Base-by-base conservation (phyloP, 2,329 filamentous ascomycete species). In the Aspergillus sp. region DNA sequence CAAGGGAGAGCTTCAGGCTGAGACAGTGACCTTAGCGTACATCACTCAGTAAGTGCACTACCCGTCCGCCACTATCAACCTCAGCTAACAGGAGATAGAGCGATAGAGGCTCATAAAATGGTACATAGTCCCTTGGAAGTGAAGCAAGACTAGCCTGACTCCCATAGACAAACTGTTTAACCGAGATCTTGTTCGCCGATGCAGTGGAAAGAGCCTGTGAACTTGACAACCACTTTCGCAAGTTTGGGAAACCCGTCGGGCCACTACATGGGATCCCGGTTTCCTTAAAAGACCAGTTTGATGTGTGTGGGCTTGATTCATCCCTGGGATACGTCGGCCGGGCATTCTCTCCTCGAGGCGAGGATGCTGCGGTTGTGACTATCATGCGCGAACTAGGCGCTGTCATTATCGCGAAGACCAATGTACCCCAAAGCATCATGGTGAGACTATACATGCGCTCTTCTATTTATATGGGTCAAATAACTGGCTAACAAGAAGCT, bases 391-490 rank as follows among this genome's bases (percentile, higher is more conserved):
- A 50, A n/a, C 40, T 50, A 11, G 48, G 48, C 14, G 48, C 48
- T 11, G 24, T 50, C 9, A 50, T 50, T 13, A 44, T 44, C 17
- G 48, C 48, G 11, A 50, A 50, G 13, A 50, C 48, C n/a, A 50
- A 50, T 36, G 3, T 50, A 11, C 48, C 48, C 6, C 48, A 50
- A 41, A 50, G 48, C 8, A 50, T 50, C 14, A 50, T 50, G 48
- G 48, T 45, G 20, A 35, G 48, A 13, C 20, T 14, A 14, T 7
- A 11, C 22, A 22, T 44, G 14, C 14, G 9, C 16, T 38, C 13
- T n/a, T 2, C 13, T 4, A 38, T 38, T 11, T 30, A 30, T 30
- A 30, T 3, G 26, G 8, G 26, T 30, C 26, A 17, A 38, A 6
- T 3, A 14, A 0, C 11, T n/a, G 14, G 16, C 35, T 38, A 2